phyloP scores from a whole-genome alignment of 257 asterid genomes.

The Solanum megistacrolobum region DNA sequence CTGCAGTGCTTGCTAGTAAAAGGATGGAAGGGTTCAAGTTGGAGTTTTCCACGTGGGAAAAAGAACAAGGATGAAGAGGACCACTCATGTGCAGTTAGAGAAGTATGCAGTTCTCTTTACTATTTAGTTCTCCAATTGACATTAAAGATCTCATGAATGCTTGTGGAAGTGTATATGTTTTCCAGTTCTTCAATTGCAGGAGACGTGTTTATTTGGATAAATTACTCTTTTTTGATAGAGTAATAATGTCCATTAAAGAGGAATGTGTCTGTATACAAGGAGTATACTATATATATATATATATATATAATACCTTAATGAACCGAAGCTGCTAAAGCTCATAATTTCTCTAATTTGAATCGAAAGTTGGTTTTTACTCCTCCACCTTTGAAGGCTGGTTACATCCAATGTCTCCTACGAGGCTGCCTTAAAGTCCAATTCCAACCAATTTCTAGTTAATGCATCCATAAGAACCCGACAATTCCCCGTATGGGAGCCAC shows the following conservation, averaged over 20 bases:
- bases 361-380: neutral
- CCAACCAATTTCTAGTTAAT: neutral
- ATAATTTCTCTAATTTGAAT: neutral
- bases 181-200: neutral
- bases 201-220: neutral
- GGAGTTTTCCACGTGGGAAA: constrained; percentile 97
- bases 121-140: neutral
- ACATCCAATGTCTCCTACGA: neutral
- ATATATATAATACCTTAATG: neutral
- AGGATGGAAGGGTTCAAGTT: constrained; percentile 90
- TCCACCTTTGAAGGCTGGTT: neutral
- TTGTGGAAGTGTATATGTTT: neutral
- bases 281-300: neutral
- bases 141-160: neutral
- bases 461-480: neutral
- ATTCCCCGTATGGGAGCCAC: neutral
- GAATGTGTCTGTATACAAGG: neutral
- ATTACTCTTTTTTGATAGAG: neutral
- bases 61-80: constrained; percentile 86
- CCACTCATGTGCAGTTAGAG: constrained; percentile 76
- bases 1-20: constrained; percentile 70
- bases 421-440: neutral
- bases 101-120: constrained; percentile 29
- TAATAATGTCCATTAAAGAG: neutral
- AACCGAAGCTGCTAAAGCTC: neutral